Percentiles rank a stretch among this genome's conserved stretches.
These are phyloP conservation scores for Torulaspora franciscae DNA, from an alignment of 805 yeast genomes.

Conservation along the genomic window DNA sequence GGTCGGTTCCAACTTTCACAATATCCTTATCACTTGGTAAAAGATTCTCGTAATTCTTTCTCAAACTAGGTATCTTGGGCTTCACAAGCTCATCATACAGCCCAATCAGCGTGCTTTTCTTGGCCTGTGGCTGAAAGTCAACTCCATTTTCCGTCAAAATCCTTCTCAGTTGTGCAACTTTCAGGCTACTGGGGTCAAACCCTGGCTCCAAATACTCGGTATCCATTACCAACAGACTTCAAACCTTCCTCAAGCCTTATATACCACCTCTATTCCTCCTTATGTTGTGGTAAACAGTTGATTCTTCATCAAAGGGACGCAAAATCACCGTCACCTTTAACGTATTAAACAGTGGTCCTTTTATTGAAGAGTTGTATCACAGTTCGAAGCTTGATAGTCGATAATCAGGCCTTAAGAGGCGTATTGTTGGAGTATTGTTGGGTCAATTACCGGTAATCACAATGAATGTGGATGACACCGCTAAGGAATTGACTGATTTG, in stretches of 20 bases:
- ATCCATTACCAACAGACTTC: conserved; percentile 10
- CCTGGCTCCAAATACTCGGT: conserved; percentile 35
- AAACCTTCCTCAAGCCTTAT: not conserved
- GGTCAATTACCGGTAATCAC: not conserved
- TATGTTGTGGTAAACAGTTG: not conserved
- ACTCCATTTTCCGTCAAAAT: conserved; percentile 61
- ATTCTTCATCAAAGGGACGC: conserved; percentile 3
- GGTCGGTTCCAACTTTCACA: conserved; percentile 34
- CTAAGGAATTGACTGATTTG: conserved; percentile 17
- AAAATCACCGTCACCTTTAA: not conserved
- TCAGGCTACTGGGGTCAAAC: conserved; percentile 64
- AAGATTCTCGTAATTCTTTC: conserved; percentile 32
- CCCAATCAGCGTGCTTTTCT: conserved; percentile 60
- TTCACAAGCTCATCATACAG: conserved; percentile 52
- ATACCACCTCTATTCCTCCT: not conserved
- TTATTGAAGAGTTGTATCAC: not conserved
- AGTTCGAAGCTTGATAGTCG: not conserved
- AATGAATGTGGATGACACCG: conserved; percentile 11
- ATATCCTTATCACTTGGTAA: conserved; percentile 38
- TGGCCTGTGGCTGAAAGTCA: conserved; percentile 55
- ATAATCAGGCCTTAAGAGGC: not conserved
- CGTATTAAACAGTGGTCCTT: not conserved
- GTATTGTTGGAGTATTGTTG: no score
- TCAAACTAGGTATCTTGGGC: conserved; percentile 44
- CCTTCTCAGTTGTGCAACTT: conserved; percentile 65